phyloP scores from a whole-genome alignment of 371 early-diverging fungal genomes.

The Mortierella sp. region DNA sequence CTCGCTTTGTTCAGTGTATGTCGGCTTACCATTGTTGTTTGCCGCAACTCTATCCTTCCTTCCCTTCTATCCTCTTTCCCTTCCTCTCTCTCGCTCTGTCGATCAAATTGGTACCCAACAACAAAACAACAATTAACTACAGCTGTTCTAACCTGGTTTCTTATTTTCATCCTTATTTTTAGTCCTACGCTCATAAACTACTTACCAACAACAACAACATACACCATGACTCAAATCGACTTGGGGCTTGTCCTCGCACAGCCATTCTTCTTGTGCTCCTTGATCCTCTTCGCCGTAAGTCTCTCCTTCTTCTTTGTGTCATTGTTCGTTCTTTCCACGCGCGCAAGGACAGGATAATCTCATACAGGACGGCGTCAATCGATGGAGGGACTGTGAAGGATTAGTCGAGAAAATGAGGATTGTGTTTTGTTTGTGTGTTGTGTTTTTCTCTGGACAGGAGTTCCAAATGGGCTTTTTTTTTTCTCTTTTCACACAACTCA shows the following conservation, averaged over 20 bases:
- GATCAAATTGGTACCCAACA: background rate
- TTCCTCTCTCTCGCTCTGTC: background rate
- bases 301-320: background rate
- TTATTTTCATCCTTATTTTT: conserved; percentile 12
- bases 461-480: conserved; percentile 5
- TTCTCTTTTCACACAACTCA: background rate
- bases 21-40: background rate
- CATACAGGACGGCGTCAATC: background rate
- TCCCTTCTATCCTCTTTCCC: background rate
- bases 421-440: background rate
- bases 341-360: background rate
- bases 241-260: conserved; percentile 41
- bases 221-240: conserved; percentile 29
- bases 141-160: background rate
- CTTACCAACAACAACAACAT: background rate
- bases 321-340: background rate
- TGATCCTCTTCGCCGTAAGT: conserved; percentile 50
- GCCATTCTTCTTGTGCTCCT: conserved; percentile 53
- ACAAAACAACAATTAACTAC: background rate
- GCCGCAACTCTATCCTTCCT: background rate
- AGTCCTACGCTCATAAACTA: background rate
- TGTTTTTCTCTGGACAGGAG: background rate
- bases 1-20: background rate
- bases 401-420: background rate
- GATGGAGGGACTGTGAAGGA: background rate